Evolutionary conservation across 768 basidiomycete species (phyloP), one percentile per base, ranked within the genome.

Genomic region (Paxillus ammoniavirescens): DNA sequence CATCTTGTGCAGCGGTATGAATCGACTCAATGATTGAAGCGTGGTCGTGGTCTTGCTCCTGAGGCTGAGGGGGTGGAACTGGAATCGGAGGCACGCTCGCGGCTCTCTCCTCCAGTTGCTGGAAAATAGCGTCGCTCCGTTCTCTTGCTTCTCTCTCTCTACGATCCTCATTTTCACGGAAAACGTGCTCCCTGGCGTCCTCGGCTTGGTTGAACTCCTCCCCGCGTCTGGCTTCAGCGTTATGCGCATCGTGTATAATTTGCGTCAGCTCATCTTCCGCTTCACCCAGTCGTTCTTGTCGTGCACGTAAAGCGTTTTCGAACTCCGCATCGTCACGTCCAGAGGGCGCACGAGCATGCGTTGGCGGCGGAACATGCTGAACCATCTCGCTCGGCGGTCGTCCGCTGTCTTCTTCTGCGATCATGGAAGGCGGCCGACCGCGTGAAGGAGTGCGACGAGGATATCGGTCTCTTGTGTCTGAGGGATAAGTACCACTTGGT

Each of bases 161-260:
- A 42, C 81, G 75, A 3, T 71, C 76, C 61, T 91, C 84, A 38
- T 73, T 74, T 2, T 85, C 82, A 30, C 76, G 61, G 65, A 89
- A 90, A 2, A 83, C 65, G 8, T 72, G 78, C 17, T 87, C 76
- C 7, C 89, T 75, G 47, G 81, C 82, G 10, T 85, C 82, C 66
- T 92, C 90, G 54, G 81, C 79, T 1, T 72, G 71, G 15, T 80
- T 77, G 70, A 89, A 91, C 30, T 84, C 81, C 8, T 65, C 67
- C 52, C 91, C 89, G 9, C 89, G 80, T 43, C 73, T 73, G 23
- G 81, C 77, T 61, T 92, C 90, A 1, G 80, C 81, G 47, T 82
- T 80, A 35, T 79, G 77, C 0, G 82, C 79, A 2, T 76, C 75
- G 8, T 74, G 72, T 8, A 76, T 73, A 5, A 80, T 72, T 30